phyloP scores from a whole-genome alignment of 352 stramenopile species.

The Aphanomyces invadans region DNA sequence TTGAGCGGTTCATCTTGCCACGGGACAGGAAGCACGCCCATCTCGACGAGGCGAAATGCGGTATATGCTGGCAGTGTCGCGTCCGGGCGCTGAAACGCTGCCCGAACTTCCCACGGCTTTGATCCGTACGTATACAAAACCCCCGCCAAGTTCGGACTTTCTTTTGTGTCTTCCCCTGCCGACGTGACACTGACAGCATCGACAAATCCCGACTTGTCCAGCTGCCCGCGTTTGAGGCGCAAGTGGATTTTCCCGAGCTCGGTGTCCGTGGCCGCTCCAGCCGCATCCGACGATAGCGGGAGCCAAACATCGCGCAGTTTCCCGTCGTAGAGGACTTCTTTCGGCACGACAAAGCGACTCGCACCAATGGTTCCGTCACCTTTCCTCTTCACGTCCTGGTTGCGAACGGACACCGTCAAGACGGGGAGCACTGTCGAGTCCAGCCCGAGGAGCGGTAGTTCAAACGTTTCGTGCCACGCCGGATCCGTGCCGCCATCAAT shows the following conservation, averaged over 20 bases:
- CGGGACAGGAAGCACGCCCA: conserved; percentile 7
- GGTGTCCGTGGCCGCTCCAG: too few species aligned
- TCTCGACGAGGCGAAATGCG: background rate
- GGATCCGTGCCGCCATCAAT: conserved; percentile 13
- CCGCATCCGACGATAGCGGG: background rate
- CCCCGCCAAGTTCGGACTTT: conserved; percentile 7
- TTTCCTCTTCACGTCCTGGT: conserved; percentile 23
- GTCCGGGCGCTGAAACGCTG: background rate
- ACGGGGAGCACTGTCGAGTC: background rate
- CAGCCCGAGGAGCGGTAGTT: background rate
- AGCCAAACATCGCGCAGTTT: conserved; percentile 21
- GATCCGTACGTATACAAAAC: conserved; percentile 9
- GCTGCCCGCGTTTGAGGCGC: conserved; percentile 15
- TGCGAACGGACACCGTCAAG: conserved; percentile 28
- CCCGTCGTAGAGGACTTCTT: conserved; percentile 23
- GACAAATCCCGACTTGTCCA: background rate
- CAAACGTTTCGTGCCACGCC: conserved; percentile 19
- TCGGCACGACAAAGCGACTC: conserved; percentile 33
- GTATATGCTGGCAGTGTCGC: background rate
- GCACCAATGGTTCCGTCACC: conserved; percentile 25
- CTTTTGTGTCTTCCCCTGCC: conserved; percentile 5
- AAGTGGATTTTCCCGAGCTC: conserved; percentile 18
- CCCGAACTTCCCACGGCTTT: background rate
- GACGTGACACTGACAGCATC: conserved; percentile 2
- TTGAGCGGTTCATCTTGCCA: conserved; percentile 3